phyloP scores from a whole-genome alignment of 148 eudicot genomes.

The Agrostemma githago region DNA sequence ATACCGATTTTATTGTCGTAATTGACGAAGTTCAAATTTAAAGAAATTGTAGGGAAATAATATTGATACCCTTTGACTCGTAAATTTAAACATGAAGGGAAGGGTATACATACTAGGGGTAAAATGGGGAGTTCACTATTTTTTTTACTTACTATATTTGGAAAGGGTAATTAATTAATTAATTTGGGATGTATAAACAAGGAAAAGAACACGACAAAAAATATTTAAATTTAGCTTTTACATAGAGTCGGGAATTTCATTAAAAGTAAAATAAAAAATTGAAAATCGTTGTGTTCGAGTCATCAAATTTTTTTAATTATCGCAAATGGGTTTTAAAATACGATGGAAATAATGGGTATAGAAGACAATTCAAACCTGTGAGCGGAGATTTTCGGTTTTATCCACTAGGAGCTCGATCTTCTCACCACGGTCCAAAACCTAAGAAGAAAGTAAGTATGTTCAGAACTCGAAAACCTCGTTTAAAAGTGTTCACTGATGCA shows the following conservation, averaged over 20 bases:
- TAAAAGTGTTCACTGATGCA: background rate
- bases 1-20: no score
- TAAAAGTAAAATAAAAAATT: background rate
- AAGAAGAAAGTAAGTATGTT: background rate
- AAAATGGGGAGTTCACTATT: no score
- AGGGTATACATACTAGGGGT: no score
- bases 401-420: constrained; percentile 53
- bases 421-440: constrained; percentile 58
- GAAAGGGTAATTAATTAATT: no score
- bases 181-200: no score
- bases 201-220: no score
- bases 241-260: background rate
- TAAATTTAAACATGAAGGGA: no score
- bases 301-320: background rate
- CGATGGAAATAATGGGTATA: background rate
- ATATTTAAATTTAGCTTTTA: background rate
- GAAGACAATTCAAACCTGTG: constrained; percentile 38
- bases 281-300: background rate
- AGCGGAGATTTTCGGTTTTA: constrained; percentile 50
- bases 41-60: no score
- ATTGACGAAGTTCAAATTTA: no score
- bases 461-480: background rate
- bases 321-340: background rate
- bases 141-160: no score
- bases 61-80: no score